Percentiles rank a stretch among this genome's conserved stretches.
phyloP scores from a whole-genome alignment of 1,284 basidiomycete species.

The Fomitopsis betulina region DNA sequence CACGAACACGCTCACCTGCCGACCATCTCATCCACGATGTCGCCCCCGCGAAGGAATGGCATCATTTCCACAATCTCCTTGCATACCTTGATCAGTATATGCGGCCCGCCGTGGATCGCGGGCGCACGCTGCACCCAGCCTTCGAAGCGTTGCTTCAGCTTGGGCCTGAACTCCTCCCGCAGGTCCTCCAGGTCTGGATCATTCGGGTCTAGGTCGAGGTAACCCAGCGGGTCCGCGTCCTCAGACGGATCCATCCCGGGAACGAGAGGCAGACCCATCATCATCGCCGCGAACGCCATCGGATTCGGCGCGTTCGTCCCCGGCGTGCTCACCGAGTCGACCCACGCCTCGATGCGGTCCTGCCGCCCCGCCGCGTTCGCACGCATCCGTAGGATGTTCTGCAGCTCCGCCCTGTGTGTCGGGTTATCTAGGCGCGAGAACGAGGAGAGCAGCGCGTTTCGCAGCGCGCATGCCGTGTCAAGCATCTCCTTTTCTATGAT shows the following conservation, averaged over 20 bases:
- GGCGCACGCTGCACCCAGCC: constrained; percentile 44
- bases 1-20: constrained; percentile 33
- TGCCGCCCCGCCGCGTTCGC: constrained; percentile 32
- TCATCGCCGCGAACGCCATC: constrained; percentile 61
- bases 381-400: constrained; percentile 41
- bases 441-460: constrained; percentile 33
- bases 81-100: constrained; percentile 37
- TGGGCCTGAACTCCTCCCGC: constrained; percentile 53
- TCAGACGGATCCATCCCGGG: constrained; percentile 38
- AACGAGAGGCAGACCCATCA: constrained; percentile 56
- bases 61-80: constrained; percentile 40
- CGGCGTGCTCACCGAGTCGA: constrained; percentile 42
- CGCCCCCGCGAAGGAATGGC: constrained; percentile 48
- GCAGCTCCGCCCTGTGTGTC: constrained; percentile 35
- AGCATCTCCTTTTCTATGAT: constrained; percentile 49
- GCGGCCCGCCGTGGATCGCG: constrained; percentile 31
- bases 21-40: constrained; percentile 53
- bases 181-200: constrained; percentile 58
- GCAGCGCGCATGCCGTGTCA: constrained; percentile 39
- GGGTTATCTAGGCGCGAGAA: constrained; percentile 47
- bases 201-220: constrained; percentile 45
- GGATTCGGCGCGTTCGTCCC: constrained; percentile 37
- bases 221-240: constrained; percentile 36
- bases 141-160: constrained; percentile 48
- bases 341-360: constrained; percentile 48